Evolutionary conservation across 2,329 filamentous ascomycete genomes (phyloP).

Genomic region (Aureobasidium zeae): DNA sequence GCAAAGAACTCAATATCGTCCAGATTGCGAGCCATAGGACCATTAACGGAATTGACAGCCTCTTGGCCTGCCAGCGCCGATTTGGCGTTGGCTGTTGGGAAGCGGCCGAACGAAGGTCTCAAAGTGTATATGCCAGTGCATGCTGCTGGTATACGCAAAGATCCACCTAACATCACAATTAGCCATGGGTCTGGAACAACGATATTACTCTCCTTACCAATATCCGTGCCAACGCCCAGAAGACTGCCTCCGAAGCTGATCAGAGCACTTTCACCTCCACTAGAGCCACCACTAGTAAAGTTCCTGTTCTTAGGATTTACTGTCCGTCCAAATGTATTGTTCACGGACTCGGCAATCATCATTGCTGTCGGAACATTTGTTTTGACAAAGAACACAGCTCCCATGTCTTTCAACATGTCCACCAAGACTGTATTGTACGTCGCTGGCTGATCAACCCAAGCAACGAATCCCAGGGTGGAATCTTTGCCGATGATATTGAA

Average conservation of each 20-base stretch:
- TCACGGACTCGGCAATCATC: slow-evolving; percentile 59
- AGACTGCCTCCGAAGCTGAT: slow-evolving; percentile 50
- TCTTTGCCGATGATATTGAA: slow-evolving; percentile 55
- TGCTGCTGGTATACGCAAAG: slow-evolving; percentile 47
- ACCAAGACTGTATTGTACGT: slow-evolving; percentile 48
- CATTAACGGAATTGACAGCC: slow-evolving; percentile 54
- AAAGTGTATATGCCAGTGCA: slow-evolving; percentile 51
- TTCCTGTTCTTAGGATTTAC: slow-evolving; percentile 52
- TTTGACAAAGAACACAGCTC: slow-evolving; percentile 60
- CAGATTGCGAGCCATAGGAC: slow-evolving; percentile 50
- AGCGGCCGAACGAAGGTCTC: slow-evolving; percentile 49
- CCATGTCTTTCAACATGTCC: slow-evolving; percentile 48
- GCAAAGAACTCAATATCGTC: slow-evolving; percentile 41
- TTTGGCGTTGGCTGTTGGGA: slow-evolving; percentile 45
- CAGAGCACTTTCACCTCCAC: slow-evolving; percentile 58
- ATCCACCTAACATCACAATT: slow-evolving; percentile 34
- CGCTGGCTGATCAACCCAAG: slow-evolving; percentile 52
- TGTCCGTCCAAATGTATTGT: slow-evolving; percentile 52
- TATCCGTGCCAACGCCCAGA: slow-evolving; percentile 56
- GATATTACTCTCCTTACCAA: slow-evolving; percentile 25
- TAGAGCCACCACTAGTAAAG: slow-evolving; percentile 55
- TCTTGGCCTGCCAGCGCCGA: slow-evolving; percentile 58
- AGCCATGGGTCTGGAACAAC: neutral
- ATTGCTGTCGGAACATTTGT: slow-evolving; percentile 57
- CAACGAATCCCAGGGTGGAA: slow-evolving; percentile 54